Evolutionary conservation across 139 green algal species (phyloP).

Genomic region (Chlorella vulgaris): DNA sequence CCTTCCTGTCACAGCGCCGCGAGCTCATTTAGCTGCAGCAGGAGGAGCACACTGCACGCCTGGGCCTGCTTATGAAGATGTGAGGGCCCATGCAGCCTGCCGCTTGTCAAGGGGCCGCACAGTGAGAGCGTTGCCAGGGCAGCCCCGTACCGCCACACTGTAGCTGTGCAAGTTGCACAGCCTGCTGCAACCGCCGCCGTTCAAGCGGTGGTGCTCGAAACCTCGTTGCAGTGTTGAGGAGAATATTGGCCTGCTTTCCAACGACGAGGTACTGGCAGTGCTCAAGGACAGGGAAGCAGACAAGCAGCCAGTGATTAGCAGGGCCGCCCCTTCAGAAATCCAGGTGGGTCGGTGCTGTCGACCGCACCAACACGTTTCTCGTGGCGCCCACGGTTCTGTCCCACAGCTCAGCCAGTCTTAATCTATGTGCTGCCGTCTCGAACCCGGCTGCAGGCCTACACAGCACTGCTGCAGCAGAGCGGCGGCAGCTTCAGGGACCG

Average conservation of each 20-base stretch:
- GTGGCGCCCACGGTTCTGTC: too few species aligned
- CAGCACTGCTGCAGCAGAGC: constrained; percentile 31
- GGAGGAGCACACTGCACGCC: neutral
- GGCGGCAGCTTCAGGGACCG: constrained; percentile 9
- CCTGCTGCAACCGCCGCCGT: neutral
- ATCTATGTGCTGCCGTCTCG: too few species aligned
- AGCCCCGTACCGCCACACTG: too few species aligned
- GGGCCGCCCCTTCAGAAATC: constrained; percentile 45
- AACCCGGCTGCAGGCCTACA: constrained; percentile 50
- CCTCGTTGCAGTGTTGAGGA: constrained; percentile 47
- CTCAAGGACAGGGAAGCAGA: constrained; percentile 50
- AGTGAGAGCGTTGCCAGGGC: too few species aligned
- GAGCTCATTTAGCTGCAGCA: neutral
- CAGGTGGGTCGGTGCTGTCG: constrained; percentile 37
- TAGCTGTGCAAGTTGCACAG: too few species aligned
- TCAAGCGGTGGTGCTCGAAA: neutral
- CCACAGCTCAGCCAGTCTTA: too few species aligned
- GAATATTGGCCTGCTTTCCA: constrained; percentile 46
- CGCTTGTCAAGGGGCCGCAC: too few species aligned
- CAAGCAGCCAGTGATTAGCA: constrained; percentile 27
- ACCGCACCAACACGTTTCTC: neutral
- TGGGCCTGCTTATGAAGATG: constrained; percentile 13
- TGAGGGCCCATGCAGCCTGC: neutral
- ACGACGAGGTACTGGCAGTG: constrained; percentile 58
- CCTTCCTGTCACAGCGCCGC: neutral